phyloP scores from a whole-genome alignment of 805 yeast genomes.

The Nakazawaea anatomiae region DNA sequence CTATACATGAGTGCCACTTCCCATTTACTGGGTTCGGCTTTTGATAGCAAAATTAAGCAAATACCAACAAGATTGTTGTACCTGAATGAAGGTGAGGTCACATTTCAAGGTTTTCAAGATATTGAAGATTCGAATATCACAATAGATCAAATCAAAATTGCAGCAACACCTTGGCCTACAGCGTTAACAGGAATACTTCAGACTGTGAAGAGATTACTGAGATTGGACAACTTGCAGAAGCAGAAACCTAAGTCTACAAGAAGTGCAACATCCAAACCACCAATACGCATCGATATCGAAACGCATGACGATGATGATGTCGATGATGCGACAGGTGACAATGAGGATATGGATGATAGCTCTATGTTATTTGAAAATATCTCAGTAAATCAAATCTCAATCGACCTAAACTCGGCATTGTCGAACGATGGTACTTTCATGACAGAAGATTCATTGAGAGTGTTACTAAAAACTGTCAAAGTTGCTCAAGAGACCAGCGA shows the following conservation, averaged over 20 bases:
- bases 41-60: conserved; percentile 1
- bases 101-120: conserved; percentile 41
- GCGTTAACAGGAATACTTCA: conserved; percentile 30
- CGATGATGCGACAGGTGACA: background rate
- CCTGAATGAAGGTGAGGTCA: conserved; percentile 31
- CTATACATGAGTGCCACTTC: conserved; percentile 81
- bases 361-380: conserved; percentile 30
- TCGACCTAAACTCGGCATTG: conserved; percentile 45
- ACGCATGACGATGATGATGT: background rate
- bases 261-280: background rate
- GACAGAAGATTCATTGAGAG: conserved; percentile 24
- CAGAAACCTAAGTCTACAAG: conserved; percentile 13
- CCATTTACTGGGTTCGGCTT: conserved; percentile 27
- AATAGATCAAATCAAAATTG: conserved; percentile 33
- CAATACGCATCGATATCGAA: conserved; percentile 6
- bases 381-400: conserved; percentile 27
- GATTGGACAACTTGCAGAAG: conserved; percentile 26
- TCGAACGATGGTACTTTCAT: conserved; percentile 33
- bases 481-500: conserved; percentile 37
- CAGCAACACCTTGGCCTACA: conserved; percentile 38
- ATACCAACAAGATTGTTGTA: conserved; percentile 16
- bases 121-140: conserved; percentile 31
- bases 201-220: conserved; percentile 30
- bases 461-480: conserved; percentile 24
- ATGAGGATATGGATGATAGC: conserved; percentile 3